Base-by-base conservation (phyloP, 2,329 filamentous ascomycete species). In the Fusarium duplospermum region DNA sequence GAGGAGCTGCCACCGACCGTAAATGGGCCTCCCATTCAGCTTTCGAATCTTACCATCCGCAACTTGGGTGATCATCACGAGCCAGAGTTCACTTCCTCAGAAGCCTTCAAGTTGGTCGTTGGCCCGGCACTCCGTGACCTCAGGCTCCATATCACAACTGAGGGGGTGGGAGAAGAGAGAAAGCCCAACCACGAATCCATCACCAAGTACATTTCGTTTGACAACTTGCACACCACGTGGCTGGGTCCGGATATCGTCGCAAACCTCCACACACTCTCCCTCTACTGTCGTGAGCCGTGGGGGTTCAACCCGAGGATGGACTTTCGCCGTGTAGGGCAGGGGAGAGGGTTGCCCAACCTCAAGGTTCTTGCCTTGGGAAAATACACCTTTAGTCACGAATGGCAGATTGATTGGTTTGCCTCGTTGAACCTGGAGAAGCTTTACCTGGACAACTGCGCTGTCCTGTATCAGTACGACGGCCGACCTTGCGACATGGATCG, bases 321-420 rank as follows among this genome's bases (percentile, higher is more conserved):
- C 24, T 77, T 85, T 10, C 59, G 66, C 2, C 58, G 59, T 71
- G 1, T n/a, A 4, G 29, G 58, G 7, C 2, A 42, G 1, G 40
- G 40, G 6, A 42, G 64, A 1, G 45, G 36, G 13, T 82, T 86
- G 27, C 83, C 84, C 0, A 72, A 77, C 1, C 80, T 87, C 2
- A 80, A 79, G 40, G 79, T 81, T 0, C 77, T 88, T 0, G 76
- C 80, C 0, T 70, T 88, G 1, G 83, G 84, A 0, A 82, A 81
- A 0, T 84, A 82, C 54, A 76, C 80, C 3, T 85, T 88, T 62
- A 80, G 80, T 1, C 78, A 86, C 42, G 81, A 86, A 45, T 82
- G 81, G 73, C 83, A 88, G 59, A 70, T 86, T 1, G 82, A 84
- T 9, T 87, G 86, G 85, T 81, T 87, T 4, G 69, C 83, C 0